These are phyloP conservation scores for Psilocybe cubensis DNA, from an alignment of 768 basidiomycete genomes.

Conservation along the genomic window DNA sequence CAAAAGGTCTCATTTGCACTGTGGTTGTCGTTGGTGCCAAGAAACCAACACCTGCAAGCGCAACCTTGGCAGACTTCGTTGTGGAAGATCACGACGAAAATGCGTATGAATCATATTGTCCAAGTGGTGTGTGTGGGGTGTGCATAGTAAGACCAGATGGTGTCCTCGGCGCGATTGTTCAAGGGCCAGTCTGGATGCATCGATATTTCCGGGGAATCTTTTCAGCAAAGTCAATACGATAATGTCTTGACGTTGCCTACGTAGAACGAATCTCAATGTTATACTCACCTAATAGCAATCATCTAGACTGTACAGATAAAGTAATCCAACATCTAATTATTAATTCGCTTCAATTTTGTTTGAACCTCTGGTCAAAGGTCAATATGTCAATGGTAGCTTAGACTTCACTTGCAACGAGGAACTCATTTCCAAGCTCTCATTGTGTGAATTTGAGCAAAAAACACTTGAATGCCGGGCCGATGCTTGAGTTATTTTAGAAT, in stretches of 20 bases:
- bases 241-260: neutral
- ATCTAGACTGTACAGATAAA: neutral
- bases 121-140: conserved; percentile 31
- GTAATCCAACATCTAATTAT: neutral
- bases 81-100: conserved; percentile 40
- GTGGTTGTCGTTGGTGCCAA: conserved; percentile 28
- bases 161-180: conserved; percentile 43
- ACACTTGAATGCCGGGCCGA: neutral
- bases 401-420: neutral
- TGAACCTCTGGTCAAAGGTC: too few species aligned
- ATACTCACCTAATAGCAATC: neutral
- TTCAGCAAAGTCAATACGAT: neutral
- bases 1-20: conserved; percentile 26
- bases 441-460: too few species aligned
- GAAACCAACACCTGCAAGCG: conserved; percentile 11
- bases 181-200: conserved; percentile 30
- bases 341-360: neutral
- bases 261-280: neutral
- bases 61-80: conserved; percentile 28
- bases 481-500: neutral
- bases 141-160: conserved; percentile 51
- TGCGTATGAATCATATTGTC: conserved; percentile 42
- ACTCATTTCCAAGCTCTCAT: too few species aligned
- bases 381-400: too few species aligned
- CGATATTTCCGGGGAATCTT: conserved; percentile 38